Percentiles rank a stretch among this genome's conserved stretches.
Evolutionary conservation across 352 stramenopile species (phyloP).

Genomic region (Pythium aquatile): DNA sequence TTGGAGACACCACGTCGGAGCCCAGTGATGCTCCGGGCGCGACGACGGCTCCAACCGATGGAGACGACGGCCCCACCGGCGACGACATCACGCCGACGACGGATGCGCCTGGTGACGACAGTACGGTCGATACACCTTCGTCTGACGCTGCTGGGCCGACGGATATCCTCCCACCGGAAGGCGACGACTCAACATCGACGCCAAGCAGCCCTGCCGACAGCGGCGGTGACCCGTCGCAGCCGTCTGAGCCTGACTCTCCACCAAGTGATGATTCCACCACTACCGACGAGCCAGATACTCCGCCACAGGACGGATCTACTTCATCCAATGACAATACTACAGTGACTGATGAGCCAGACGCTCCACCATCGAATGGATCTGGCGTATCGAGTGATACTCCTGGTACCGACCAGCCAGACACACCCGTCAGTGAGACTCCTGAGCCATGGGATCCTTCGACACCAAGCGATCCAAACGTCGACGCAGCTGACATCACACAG

Average conservation of each 20-base stretch:
- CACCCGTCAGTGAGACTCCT: not conserved
- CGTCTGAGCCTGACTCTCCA: not conserved
- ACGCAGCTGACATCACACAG: not conserved
- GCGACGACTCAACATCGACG: not conserved
- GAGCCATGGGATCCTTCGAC: not conserved
- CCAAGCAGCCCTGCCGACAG: not conserved
- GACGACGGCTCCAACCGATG: not conserved
- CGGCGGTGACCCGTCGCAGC: not conserved
- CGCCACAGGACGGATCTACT: not conserved
- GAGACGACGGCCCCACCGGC: not conserved
- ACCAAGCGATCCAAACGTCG: not conserved
- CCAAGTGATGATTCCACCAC: too few species aligned
- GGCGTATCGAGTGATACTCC: not conserved
- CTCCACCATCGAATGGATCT: not conserved
- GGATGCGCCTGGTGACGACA: not conserved
- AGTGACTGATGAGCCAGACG: not conserved
- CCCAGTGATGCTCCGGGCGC: not conserved
- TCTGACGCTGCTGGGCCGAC: not conserved
- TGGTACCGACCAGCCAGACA: not conserved
- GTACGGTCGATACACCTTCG: not conserved
- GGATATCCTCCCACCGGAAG: not conserved
- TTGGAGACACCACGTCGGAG: not conserved
- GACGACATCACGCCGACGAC: not conserved
- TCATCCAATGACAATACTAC: not conserved
- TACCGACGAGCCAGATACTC: not conserved